Evolutionary conservation across 2,329 filamentous ascomycete genomes (phyloP).

Genomic region (Plenodomus biglobosus): DNA sequence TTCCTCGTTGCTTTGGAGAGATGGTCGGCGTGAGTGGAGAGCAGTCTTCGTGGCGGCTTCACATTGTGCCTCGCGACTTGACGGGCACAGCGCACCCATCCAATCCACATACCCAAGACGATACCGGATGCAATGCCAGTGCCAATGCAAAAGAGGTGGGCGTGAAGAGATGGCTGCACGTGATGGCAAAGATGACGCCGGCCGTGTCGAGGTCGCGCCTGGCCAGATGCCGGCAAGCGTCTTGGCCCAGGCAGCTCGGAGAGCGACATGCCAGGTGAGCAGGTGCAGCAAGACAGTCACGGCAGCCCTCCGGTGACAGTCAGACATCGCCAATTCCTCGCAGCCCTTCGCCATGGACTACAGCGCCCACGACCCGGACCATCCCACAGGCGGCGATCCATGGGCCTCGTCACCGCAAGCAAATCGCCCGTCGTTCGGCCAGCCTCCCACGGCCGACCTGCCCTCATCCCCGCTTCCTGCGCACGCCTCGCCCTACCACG

Average conservation of each 20-base stretch:
- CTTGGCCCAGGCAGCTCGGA: constrained; percentile 16
- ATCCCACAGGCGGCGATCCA: constrained; percentile 60
- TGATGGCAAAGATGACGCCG: constrained; percentile 25
- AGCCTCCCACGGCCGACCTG: constrained; percentile 47
- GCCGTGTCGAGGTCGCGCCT: constrained; percentile 24
- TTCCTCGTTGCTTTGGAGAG: constrained; percentile 79
- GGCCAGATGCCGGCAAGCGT: constrained; percentile 29
- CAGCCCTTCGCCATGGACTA: constrained; percentile 62
- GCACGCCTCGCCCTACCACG: constrained; percentile 44
- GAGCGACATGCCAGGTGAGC: constrained; percentile 21
- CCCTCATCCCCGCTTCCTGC: constrained; percentile 46
- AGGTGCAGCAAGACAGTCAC: not conserved
- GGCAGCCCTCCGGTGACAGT: constrained; percentile 7
- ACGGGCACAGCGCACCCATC: constrained; percentile 40
- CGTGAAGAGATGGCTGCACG: constrained; percentile 24
- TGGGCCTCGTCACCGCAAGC: constrained; percentile 64
- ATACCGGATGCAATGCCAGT: constrained; percentile 12
- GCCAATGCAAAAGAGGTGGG: constrained; percentile 6
- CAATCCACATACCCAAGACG: constrained; percentile 37
- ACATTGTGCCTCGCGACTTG: constrained; percentile 38
- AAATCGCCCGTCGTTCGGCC: constrained; percentile 52
- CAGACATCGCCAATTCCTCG: constrained; percentile 20
- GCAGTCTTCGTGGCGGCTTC: constrained; percentile 30
- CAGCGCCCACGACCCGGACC: constrained; percentile 60
- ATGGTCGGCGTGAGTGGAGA: constrained; percentile 30